Percentiles rank a stretch among this genome's conserved stretches.
These are phyloP conservation scores for Cryptococcus sp. DNA, from an alignment of 1,284 basidiomycete genomes.

Conservation along the genomic window DNA sequence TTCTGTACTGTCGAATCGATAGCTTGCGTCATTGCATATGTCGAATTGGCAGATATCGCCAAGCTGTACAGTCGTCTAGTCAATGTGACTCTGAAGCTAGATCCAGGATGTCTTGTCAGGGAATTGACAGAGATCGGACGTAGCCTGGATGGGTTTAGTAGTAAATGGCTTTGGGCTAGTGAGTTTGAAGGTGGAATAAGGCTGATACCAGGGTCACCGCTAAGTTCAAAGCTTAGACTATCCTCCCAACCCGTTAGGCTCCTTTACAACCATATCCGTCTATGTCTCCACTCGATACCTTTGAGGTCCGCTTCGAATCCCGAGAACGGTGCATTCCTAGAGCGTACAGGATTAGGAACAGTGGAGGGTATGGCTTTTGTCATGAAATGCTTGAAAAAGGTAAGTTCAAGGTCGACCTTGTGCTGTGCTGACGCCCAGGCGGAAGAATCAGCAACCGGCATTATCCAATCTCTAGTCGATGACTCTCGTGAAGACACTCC, in stretches of 20 bases:
- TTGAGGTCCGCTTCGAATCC: conserved; percentile 15
- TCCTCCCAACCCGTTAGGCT: conserved; percentile 10
- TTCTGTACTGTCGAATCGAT: conserved; percentile 11
- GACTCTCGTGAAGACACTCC: conserved; percentile 14
- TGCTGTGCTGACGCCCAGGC: conserved; percentile 4
- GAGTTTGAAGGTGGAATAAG: not conserved
- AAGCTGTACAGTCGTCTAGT: conserved; percentile 15
- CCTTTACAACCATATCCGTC: conserved; percentile 20
- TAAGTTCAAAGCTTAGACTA: conserved; percentile 10
- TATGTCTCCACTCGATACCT: conserved; percentile 15
- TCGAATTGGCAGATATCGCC: conserved; percentile 18
- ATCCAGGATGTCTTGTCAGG: conserved; percentile 3
- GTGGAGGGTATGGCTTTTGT: not conserved
- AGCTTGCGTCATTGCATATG: conserved; percentile 14
- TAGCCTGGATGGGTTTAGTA: conserved; percentile 10
- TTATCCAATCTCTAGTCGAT: conserved; percentile 19
- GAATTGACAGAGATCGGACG: conserved; percentile 8
- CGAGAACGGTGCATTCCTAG: conserved; percentile 7
- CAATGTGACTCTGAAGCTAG: conserved; percentile 12
- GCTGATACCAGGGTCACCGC: conserved; percentile 10
- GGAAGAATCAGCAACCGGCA: conserved; percentile 9
- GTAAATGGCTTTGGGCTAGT: conserved; percentile 15
- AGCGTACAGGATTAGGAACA: conserved; percentile 3
- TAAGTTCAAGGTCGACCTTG: not conserved
- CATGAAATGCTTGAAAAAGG: conserved; percentile 12